A percentile compares a stretch with the other conserved stretches of the same genome.
Conservation (phyloP, 768 basidiomycete genomes). For the Tulasnella sp. region DNA sequence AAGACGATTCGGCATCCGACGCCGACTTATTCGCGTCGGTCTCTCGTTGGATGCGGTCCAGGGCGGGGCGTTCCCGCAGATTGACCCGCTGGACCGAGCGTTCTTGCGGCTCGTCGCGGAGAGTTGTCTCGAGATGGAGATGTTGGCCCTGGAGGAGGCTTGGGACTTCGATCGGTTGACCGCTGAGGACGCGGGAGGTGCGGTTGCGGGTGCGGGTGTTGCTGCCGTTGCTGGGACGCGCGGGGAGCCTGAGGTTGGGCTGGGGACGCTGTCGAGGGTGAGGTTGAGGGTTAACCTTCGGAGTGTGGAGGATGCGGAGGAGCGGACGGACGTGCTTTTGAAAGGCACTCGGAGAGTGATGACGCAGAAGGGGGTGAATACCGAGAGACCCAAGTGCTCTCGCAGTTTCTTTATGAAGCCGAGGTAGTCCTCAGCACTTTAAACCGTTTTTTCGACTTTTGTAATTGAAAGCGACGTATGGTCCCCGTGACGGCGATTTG, state of each 20-base stretch:
- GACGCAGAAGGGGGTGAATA: neutral
- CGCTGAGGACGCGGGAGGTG: neutral
- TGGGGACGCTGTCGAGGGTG: neutral
- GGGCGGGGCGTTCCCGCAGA: neutral
- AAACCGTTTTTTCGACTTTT: neutral
- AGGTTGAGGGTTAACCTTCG: conserved; percentile 2
- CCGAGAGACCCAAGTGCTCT: neutral
- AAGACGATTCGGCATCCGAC: neutral
- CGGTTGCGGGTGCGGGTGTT: too few species aligned
- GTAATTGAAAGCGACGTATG: neutral
- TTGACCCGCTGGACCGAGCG: neutral
- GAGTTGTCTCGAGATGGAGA: conserved; percentile 3
- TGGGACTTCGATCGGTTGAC: conserved; percentile 1
- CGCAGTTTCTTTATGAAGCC: neutral
- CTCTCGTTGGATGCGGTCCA: neutral
- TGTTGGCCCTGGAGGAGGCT: neutral
- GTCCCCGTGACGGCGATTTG: too few species aligned
- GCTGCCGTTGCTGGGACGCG: neutral
- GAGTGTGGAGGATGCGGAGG: neutral
- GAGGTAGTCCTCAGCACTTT: neutral
- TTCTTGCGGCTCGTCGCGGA: neutral
- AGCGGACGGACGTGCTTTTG: neutral
- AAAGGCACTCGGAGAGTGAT: neutral
- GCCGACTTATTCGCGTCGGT: neutral
- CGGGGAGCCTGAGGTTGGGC: neutral